Evolutionary conservation across 371 early-diverging fungal species (phyloP).

Genomic region (Rhizopus sp.): DNA sequence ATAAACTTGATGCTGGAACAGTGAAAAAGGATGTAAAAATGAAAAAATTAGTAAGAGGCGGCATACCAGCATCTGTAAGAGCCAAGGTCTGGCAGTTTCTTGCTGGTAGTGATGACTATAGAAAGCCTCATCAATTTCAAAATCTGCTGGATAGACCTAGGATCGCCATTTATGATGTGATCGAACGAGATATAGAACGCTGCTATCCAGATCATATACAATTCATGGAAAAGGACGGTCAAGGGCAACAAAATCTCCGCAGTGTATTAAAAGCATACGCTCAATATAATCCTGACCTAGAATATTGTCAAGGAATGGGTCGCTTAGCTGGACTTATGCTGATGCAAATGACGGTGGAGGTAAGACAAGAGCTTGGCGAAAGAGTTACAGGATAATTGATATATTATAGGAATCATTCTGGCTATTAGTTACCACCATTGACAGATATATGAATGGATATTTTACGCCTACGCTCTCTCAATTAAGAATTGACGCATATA

Average conservation of each 20-base stretch:
- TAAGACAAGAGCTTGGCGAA: constrained; percentile 13
- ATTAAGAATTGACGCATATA: constrained; percentile 80
- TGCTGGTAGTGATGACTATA: constrained; percentile 53
- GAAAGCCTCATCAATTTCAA: constrained; percentile 33
- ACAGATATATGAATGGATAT: constrained; percentile 75
- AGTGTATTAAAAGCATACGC: constrained; percentile 85
- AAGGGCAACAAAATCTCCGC: constrained; percentile 72
- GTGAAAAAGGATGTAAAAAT: constrained; percentile 54
- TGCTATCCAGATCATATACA: constrained; percentile 87
- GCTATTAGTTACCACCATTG: constrained; percentile 80
- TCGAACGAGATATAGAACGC: constrained; percentile 82
- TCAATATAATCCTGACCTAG: constrained; percentile 84
- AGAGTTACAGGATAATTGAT: background rate
- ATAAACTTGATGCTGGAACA: constrained; percentile 47
- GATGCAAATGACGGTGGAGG: constrained; percentile 84
- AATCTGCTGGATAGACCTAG: constrained; percentile 19
- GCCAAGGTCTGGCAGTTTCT: constrained; percentile 75
- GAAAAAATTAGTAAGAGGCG: constrained; percentile 71
- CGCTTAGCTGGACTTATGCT: constrained; percentile 89
- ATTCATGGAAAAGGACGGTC: constrained; percentile 68
- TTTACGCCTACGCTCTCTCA: constrained; percentile 77
- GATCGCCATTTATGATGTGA: constrained; percentile 63
- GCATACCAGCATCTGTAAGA: constrained; percentile 76
- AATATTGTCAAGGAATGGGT: constrained; percentile 98
- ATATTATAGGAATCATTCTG: constrained; percentile 78